Percentiles rank a stretch among this genome's conserved stretches.
These are phyloP conservation scores for Phanerochaete carnosa DNA, from an alignment of 768 basidiomycete species.

Conservation along the genomic window DNA sequence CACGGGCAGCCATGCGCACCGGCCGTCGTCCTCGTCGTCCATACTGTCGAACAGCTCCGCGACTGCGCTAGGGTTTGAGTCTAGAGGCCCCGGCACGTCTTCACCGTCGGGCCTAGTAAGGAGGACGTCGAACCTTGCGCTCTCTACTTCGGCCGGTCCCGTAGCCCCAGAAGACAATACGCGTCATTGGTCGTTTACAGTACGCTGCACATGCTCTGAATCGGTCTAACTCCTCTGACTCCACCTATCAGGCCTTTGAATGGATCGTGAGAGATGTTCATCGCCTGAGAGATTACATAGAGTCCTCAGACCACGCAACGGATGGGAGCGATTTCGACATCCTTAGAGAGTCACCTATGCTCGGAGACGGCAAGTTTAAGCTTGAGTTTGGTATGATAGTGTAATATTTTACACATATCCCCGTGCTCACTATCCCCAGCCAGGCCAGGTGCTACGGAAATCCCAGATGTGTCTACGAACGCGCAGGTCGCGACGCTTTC, in stretches of 20 bases:
- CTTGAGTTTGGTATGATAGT: slow-evolving; percentile 56
- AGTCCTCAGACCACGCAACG: slow-evolving; percentile 29
- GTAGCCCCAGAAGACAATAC: slow-evolving; percentile 43
- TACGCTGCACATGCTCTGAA: slow-evolving; percentile 17
- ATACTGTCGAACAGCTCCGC: slow-evolving; percentile 21
- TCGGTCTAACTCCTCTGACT: neutral
- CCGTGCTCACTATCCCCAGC: slow-evolving; percentile 1
- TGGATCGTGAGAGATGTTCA: slow-evolving; percentile 62
- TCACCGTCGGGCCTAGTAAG: slow-evolving; percentile 6
- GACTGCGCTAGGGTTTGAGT: slow-evolving; percentile 15
- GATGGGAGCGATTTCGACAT: slow-evolving; percentile 54
- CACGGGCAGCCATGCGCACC: slow-evolving; percentile 21
- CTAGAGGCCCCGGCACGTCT: slow-evolving; percentile 14
- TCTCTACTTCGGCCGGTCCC: neutral
- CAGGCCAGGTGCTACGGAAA: slow-evolving; percentile 8
- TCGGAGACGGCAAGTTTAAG: slow-evolving; percentile 71
- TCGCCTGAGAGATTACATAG: slow-evolving; percentile 56
- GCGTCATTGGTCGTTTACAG: slow-evolving; percentile 65
- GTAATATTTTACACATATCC: neutral
- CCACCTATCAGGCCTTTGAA: slow-evolving; percentile 56
- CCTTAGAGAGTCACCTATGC: slow-evolving; percentile 58
- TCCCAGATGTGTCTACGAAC: slow-evolving; percentile 9
- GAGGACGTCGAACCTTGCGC: slow-evolving; percentile 2
- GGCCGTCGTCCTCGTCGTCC: slow-evolving; percentile 27
- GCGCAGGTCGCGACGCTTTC: slow-evolving; percentile 40